Evolutionary conservation across 768 basidiomycete species (phyloP), one percentile per base, ranked within the genome.

Genomic region (Cytidiella melzeri): DNA sequence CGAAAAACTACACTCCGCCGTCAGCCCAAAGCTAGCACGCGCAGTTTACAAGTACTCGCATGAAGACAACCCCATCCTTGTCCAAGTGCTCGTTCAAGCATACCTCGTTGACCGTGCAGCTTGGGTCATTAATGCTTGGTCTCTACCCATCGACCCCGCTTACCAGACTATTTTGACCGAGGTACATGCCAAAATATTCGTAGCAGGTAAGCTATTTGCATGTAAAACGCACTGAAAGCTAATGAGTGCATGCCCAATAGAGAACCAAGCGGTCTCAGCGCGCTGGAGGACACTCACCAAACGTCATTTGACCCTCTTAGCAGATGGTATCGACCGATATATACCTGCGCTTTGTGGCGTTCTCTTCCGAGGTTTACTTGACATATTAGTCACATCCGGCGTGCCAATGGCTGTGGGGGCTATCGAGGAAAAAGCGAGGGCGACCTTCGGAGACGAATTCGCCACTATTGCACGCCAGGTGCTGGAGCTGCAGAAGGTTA

Each of bases 201-300:
- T 5, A 19, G 5, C 5, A 15, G 47, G 47, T 48, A 28, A 48
- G 47, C n/a, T 3, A 5, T 26, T 4, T 11, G 9, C 27, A 15
- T 40, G 24, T 11, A 2, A 41, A 13, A 6, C 15, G 3, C 24
- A 3, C 5, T 13, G 20, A 1, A 26, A n/a, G 21, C 39, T 26
- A 21, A 25, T n/a, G 18, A 39, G 20, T 11, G 10, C 20, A 4
- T 15, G 5, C 38, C 25, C 25, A 27, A n/a, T 27, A 48, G 47
- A 48, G 21, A 19, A 38, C 2, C 47, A 48, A 15, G 47, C 47
- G 15, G 27, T 48, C 24, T 48, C 47, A 2, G 39, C 47, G 9
- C 24, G 47, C 5, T 48, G 47, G 47, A 24, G 47, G 6, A 21
- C 20, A 1, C 27, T 48, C 24, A 19, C 47, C 21, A 41, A 28